These are phyloP conservation scores for Ustulina deusta DNA, from an alignment of 2,329 filamentous ascomycete genomes.

Conservation along the genomic window DNA sequence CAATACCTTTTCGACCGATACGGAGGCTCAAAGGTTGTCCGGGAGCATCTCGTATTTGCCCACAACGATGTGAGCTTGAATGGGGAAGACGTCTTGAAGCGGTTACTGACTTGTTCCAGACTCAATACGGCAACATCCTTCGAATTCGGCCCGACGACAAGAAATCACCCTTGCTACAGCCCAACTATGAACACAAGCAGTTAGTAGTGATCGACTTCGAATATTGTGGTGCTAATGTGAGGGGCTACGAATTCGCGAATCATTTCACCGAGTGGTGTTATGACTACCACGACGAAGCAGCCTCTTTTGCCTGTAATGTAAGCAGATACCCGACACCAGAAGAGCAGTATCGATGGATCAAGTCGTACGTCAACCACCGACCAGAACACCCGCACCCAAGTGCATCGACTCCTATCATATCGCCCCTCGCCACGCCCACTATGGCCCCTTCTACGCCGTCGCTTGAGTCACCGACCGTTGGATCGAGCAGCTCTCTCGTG, in stretches of 20 bases:
- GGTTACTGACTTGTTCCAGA: slow-evolving; percentile 64
- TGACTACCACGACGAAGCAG: slow-evolving; percentile 85
- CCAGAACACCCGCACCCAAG: slow-evolving; percentile 71
- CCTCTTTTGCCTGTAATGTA: slow-evolving; percentile 75
- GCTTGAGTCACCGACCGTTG: slow-evolving; percentile 51
- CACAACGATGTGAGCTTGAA: slow-evolving; percentile 85
- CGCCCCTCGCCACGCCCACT: slow-evolving; percentile 58
- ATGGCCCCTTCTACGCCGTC: slow-evolving; percentile 52
- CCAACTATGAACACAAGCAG: slow-evolving; percentile 94
- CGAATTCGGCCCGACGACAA: slow-evolving; percentile 75
- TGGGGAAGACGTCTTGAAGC: background rate
- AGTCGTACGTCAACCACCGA: slow-evolving; percentile 86
- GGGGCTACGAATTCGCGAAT: slow-evolving; percentile 93
- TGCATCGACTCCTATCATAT: slow-evolving; percentile 63
- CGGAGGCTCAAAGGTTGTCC: slow-evolving; percentile 73
- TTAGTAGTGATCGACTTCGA: slow-evolving; percentile 98
- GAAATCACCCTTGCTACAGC: slow-evolving; percentile 87
- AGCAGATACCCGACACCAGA: slow-evolving; percentile 79
- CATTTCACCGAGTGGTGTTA: slow-evolving; percentile 99
- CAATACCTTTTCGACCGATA: slow-evolving; percentile 78
- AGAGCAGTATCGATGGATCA: slow-evolving; percentile 86
- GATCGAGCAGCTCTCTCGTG: slow-evolving; percentile 64
- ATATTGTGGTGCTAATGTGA: slow-evolving; percentile 89
- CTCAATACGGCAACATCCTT: slow-evolving; percentile 98
- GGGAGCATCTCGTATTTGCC: slow-evolving; percentile 87